Percentiles rank a stretch among this genome's conserved stretches.
Evolutionary conservation across 2,329 filamentous ascomycete genomes (phyloP).

Genomic region (Alternaria sp.): DNA sequence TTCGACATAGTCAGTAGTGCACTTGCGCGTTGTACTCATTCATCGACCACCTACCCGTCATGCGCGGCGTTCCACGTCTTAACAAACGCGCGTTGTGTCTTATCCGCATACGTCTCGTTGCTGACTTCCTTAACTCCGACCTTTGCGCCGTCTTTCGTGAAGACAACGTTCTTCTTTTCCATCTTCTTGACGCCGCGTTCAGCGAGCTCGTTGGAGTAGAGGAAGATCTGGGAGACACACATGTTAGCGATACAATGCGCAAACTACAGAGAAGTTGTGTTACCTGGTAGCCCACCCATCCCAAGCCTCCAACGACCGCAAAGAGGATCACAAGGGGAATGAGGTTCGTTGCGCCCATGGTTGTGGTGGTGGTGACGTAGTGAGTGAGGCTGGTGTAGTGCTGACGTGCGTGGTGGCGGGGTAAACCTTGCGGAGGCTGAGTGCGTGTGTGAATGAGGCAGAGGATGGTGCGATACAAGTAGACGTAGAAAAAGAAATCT

Average conservation of each 20-base stretch:
- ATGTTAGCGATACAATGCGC: conserved; percentile 11
- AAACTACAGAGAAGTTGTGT: neutral
- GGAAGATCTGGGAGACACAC: conserved; percentile 62
- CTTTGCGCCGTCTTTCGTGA: conserved; percentile 77
- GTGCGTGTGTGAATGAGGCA: neutral
- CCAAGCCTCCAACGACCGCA: conserved; percentile 64
- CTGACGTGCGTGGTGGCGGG: conserved; percentile 2
- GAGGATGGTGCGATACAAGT: neutral
- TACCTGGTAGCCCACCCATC: conserved; percentile 73
- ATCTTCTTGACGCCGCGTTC: conserved; percentile 73
- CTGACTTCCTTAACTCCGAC: conserved; percentile 75
- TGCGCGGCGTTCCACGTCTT: conserved; percentile 60
- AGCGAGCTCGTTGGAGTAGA: conserved; percentile 72
- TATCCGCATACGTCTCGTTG: conserved; percentile 76
- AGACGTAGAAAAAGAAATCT: neutral
- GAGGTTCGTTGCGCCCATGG: conserved; percentile 60
- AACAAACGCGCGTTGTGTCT: conserved; percentile 69
- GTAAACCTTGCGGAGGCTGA: conserved; percentile 8
- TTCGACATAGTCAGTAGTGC: neutral
- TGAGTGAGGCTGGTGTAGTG: conserved; percentile 10
- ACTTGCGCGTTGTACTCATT: neutral
- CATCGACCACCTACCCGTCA: conserved; percentile 22
- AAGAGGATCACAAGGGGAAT: conserved; percentile 74
- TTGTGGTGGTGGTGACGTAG: conserved; percentile 19
- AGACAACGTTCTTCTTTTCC: conserved; percentile 77